A percentile compares a stretch with the other conserved stretches of the same genome.
Evolutionary conservation across 371 early-diverging fungal species (phyloP).

Genomic region (Capniomyces stellatus): DNA sequence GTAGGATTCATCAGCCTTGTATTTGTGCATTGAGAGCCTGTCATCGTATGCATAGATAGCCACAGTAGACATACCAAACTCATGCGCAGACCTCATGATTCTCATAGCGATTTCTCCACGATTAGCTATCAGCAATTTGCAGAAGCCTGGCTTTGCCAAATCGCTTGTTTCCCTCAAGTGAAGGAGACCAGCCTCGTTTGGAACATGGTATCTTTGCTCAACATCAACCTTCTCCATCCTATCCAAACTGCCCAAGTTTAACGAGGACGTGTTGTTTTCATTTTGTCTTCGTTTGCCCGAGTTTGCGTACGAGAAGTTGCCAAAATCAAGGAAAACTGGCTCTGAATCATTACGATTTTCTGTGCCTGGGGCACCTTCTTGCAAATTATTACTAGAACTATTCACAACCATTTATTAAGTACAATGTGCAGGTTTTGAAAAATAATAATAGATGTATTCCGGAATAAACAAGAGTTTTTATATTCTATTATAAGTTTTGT

Average conservation of each 20-base stretch:
- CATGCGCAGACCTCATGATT: conserved; percentile 77
- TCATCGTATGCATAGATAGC: conserved; percentile 82
- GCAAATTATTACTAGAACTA: not conserved
- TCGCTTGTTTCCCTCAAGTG: conserved; percentile 26
- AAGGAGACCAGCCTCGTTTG: conserved; percentile 23
- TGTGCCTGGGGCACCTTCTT: not conserved
- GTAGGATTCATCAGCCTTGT: conserved; percentile 87
- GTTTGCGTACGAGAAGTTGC: not conserved
- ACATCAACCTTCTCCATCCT: not conserved
- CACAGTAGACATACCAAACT: conserved; percentile 74
- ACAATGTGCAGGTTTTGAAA: not conserved
- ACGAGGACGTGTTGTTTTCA: not conserved
- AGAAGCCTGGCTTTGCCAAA: conserved; percentile 30
- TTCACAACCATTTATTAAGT: not conserved
- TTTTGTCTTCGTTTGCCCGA: not conserved
- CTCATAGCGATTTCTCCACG: conserved; percentile 91
- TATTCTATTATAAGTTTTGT: not conserved
- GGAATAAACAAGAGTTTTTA: not conserved
- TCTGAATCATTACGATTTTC: not conserved
- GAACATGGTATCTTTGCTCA: conserved; percentile 25
- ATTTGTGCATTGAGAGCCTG: conserved; percentile 79
- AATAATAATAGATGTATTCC: not conserved
- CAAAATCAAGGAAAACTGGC: not conserved
- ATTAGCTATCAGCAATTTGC: conserved; percentile 78
- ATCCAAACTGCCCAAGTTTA: not conserved